These are phyloP conservation scores for Phytophthora capsici DNA, from an alignment of 352 stramenopile species.

Conservation along the genomic window DNA sequence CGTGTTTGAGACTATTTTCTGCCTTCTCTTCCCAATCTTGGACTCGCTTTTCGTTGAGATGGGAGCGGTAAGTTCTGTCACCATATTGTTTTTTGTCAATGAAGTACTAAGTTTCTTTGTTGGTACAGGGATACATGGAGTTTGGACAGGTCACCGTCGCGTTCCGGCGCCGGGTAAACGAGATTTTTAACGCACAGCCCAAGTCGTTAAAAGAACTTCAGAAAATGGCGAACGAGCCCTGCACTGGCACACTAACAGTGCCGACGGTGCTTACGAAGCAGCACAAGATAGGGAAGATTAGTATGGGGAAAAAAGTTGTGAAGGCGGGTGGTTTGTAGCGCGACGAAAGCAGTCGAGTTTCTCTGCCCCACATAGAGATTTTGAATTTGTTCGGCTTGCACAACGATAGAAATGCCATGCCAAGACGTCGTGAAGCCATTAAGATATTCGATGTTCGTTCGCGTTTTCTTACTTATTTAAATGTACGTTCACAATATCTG, in stretches of 20 bases:
- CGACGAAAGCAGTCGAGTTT: constrained; percentile 35
- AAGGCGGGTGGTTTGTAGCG: constrained; percentile 36
- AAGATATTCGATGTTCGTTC: constrained; percentile 19
- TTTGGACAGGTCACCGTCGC: constrained; percentile 82
- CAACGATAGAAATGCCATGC: constrained; percentile 42
- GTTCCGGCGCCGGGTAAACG: constrained; percentile 67
- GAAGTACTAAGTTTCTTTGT: constrained; percentile 19
- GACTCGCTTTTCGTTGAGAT: constrained; percentile 89
- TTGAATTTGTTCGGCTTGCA: constrained; percentile 38
- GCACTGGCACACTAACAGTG: constrained; percentile 59
- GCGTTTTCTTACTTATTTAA: too few relatives aligned
- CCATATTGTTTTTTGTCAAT: too few relatives aligned
- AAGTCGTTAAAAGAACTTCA: constrained; percentile 67
- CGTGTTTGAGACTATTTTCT: constrained; percentile 90
- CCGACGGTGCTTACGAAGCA: constrained; percentile 43
- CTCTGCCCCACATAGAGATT: constrained; percentile 40
- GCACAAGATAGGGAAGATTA: constrained; percentile 48
- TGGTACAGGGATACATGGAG: constrained; percentile 86
- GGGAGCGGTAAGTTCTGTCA: constrained; percentile 69
- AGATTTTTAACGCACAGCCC: constrained; percentile 79
- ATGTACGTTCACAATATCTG: constrained; percentile 4
- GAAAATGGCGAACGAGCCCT: constrained; percentile 70
- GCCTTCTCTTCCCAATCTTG: constrained; percentile 78
- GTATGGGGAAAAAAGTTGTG: constrained; percentile 42
- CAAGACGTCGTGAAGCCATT: constrained; percentile 20